A percentile compares a stretch with the other conserved stretches of the same genome.
Conservation (phyloP, 1,139 yeast genomes). For the Pichia sp. region DNA sequence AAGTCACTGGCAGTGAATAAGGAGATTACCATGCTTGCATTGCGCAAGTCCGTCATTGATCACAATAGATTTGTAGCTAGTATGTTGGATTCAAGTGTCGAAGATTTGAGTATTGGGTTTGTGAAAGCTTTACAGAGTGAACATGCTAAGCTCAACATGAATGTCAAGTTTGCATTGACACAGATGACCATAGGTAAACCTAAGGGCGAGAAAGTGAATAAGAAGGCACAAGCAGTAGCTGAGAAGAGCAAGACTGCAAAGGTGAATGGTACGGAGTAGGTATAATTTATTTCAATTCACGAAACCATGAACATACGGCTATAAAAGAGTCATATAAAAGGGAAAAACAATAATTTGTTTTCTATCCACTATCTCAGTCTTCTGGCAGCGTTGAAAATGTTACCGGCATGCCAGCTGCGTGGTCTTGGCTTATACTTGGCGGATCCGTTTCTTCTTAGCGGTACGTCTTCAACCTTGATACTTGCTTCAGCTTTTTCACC, state of each 20-base stretch:
- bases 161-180: slow-evolving; percentile 35
- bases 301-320: no score
- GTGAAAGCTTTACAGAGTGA: slow-evolving; percentile 28
- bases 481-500: not conserved
- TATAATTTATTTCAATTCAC: no score
- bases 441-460: slow-evolving; percentile 5
- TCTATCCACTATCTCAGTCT: slow-evolving; percentile 7
- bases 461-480: slow-evolving; percentile 1
- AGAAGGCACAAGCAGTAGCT: no score
- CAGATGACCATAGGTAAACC: slow-evolving; percentile 34
- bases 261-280: no score
- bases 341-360: no score
- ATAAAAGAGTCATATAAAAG: no score
- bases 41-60: slow-evolving; percentile 16
- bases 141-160: slow-evolving; percentile 28
- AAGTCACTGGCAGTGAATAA: slow-evolving; percentile 24
- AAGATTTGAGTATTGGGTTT: slow-evolving; percentile 41
- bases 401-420: slow-evolving; percentile 12
- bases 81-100: slow-evolving; percentile 29
- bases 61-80: slow-evolving; percentile 25
- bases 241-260: no score
- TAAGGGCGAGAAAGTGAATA: slow-evolving; percentile 15
- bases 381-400: slow-evolving; percentile 7
- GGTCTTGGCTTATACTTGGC: slow-evolving; percentile 10
- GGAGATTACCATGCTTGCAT: slow-evolving; percentile 18